phyloP scores from a whole-genome alignment of 441 rosid species.

The Pelargonium fulgidum region DNA sequence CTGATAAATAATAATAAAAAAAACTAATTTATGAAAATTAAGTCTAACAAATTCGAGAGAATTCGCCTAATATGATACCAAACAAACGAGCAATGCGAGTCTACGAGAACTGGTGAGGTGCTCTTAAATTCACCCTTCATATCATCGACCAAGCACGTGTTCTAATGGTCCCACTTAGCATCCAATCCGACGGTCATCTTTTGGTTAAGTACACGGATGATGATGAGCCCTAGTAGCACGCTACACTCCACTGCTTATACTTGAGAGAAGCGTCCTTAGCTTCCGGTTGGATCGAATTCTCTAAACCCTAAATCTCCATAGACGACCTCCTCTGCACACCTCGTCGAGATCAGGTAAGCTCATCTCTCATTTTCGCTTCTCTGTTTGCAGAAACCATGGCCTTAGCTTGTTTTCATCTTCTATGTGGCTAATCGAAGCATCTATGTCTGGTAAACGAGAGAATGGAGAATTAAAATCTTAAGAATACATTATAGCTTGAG shows the following conservation, averaged over 20 bases:
- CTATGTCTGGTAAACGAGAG: background rate
- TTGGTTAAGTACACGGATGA: background rate
- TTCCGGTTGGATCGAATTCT: background rate
- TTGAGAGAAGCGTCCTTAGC: background rate
- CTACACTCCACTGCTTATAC: background rate
- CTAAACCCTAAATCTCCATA: conserved; percentile 4
- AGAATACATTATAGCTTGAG: background rate
- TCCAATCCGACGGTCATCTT: background rate
- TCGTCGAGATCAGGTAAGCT: background rate
- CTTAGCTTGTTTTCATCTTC: background rate
- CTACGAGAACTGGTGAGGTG: too few relatives aligned
- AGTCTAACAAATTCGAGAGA: too few relatives aligned
- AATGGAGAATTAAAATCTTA: background rate
- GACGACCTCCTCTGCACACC: background rate
- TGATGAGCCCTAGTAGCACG: background rate
- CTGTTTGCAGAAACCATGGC: background rate
- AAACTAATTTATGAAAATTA: too few relatives aligned
- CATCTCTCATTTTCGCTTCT: background rate
- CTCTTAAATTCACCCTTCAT: too few relatives aligned
- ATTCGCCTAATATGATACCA: too few relatives aligned
- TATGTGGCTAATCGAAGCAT: background rate
- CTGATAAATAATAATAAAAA: too few relatives aligned
- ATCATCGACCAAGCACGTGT: background rate
- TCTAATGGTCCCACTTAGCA: background rate
- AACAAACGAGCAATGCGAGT: too few relatives aligned